Conservation (phyloP, 108 stramenopile species). For the Nannochloropsis gaditana region DNA sequence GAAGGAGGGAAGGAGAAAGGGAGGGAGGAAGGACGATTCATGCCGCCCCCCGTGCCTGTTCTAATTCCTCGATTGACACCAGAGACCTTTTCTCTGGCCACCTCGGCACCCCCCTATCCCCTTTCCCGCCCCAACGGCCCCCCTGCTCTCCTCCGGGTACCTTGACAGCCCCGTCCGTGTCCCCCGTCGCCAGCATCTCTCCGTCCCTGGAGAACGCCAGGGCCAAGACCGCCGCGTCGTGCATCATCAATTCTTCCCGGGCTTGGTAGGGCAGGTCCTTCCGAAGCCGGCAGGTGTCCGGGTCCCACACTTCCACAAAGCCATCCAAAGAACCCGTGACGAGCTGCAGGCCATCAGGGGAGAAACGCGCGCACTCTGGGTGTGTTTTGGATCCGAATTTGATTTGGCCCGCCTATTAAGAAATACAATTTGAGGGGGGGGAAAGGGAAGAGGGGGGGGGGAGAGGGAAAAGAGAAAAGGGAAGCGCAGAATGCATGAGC, state of each 20-base stretch:
- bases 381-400: constrained; percentile 72
- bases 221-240: constrained; percentile 67
- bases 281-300: constrained; percentile 52
- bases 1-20: not conserved
- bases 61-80: too few species aligned
- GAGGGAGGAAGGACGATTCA: too few species aligned
- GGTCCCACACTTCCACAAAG: constrained; percentile 88
- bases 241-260: constrained; percentile 78
- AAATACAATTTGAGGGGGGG: too few species aligned
- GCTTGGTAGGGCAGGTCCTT: constrained; percentile 57
- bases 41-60: too few species aligned
- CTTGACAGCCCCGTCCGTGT: constrained; percentile 63
- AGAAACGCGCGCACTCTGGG: constrained; percentile 67
- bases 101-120: too few species aligned
- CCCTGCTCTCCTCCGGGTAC: constrained; percentile 26
- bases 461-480: too few species aligned
- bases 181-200: constrained; percentile 70
- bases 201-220: constrained; percentile 73
- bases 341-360: constrained; percentile 63
- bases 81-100: too few species aligned
- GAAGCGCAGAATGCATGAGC: too few species aligned
- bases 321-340: constrained; percentile 84
- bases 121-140: not conserved
- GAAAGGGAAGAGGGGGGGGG: too few species aligned
- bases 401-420: constrained; percentile 55